Conservation (phyloP, 306 rosid species). For the Mimosa pudica region DNA sequence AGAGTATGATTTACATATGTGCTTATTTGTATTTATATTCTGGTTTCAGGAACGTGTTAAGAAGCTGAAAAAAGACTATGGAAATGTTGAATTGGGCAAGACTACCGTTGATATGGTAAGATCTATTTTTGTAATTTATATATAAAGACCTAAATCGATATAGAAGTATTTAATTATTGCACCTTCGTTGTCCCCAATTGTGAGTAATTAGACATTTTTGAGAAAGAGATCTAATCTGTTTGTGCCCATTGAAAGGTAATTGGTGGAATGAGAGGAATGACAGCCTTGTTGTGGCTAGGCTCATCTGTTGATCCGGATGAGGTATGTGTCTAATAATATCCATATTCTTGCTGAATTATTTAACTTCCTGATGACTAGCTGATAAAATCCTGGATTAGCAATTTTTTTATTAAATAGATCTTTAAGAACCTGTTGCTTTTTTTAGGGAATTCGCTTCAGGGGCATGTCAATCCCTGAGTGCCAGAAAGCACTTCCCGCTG, state of each 20-base stretch:
- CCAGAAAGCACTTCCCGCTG: slow-evolving; percentile 85
- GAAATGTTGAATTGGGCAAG: slow-evolving; percentile 83
- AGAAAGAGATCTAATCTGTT: slow-evolving; percentile 18
- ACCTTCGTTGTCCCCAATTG: neutral
- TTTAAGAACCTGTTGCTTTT: slow-evolving; percentile 38
- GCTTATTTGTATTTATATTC: neutral
- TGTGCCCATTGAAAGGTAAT: slow-evolving; percentile 59
- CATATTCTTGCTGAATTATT: slow-evolving; percentile 24
- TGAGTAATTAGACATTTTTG: neutral
- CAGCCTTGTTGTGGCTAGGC: slow-evolving; percentile 92
- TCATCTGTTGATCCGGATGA: slow-evolving; percentile 97
- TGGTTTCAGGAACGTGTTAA: slow-evolving; percentile 84
- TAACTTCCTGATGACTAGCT: slow-evolving; percentile 11
- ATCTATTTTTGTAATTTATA: slow-evolving; percentile 3
- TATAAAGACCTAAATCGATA: slow-evolving; percentile 19
- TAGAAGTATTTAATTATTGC: slow-evolving; percentile 14
- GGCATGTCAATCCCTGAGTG: slow-evolving; percentile 89
- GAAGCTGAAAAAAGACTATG: slow-evolving; percentile 81
- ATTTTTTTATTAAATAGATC: slow-evolving; percentile 33
- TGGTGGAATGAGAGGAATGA: slow-evolving; percentile 99
- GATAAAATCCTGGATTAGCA: slow-evolving; percentile 18
- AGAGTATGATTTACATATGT: slow-evolving; percentile 1
- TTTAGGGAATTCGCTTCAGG: slow-evolving; percentile 95
- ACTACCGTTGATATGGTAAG: slow-evolving; percentile 90
- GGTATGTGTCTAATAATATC: slow-evolving; percentile 54